Base-by-base conservation (phyloP, 2,329 filamentous ascomycete genomes). In the Zymoseptoria crescenta region DNA sequence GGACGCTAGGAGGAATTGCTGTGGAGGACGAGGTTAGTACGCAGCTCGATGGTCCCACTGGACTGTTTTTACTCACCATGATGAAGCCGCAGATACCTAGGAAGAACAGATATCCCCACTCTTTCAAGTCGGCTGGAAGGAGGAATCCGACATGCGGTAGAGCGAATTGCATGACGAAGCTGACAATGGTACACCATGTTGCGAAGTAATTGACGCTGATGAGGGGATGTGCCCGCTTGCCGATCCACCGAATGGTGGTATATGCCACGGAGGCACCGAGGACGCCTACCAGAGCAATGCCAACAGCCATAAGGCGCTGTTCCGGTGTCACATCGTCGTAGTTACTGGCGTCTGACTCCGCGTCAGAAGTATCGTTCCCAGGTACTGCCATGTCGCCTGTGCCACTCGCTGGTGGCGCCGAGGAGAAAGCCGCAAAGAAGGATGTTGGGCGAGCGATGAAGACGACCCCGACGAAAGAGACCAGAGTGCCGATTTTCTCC, bases 201-300 rank as follows among this genome's bases (percentile, higher is more conserved):
- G 85, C 84, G 69, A 96, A 96, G 74, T 92, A 95, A 68, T 90
- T 95, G 58, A 96, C 89, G 1, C 84, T 88, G 59, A 96, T 85
- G n/a, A 96, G 78, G 0, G 91, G 84, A 70, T 96, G 90, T 0
- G 88, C 87, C 28, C 89, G 82, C 66, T 84, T 83, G 13, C 92
- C 91, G 61, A 96, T 93, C 74, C 87, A 85, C 16, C 91, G 82
- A 63, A 96, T 87, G 0, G 83, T 83, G 0, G 86, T 90, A 68
- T 86, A 91, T 7, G 90, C 89, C 2, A 82, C 82, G 0, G 89
- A 85, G 7, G 86, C 83, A 8, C 92, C 92, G 0, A 91, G 65
- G 0, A 96, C 91, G 1, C 91, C 91, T 0, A 95, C 57, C 51
- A 96, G 79, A 0, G 87, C 89, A 8, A 90, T 77, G 0, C 82